phyloP scores from a whole-genome alignment of 2,329 filamentous ascomycete species.

The Fusarium succisae region DNA sequence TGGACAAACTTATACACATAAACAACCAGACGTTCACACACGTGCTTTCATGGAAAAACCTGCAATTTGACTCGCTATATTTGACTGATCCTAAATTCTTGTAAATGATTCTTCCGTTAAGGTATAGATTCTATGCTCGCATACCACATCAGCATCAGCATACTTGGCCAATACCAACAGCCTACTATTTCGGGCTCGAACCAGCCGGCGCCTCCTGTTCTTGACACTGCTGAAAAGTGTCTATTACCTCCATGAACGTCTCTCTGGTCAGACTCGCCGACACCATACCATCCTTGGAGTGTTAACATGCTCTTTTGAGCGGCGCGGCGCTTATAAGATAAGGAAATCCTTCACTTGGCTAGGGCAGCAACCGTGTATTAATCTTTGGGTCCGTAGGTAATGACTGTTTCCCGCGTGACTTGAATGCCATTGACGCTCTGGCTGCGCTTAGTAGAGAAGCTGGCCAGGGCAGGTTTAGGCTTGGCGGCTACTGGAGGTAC shows the following conservation, averaged over 20 bases:
- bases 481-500: constrained; percentile 6
- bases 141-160: background rate
- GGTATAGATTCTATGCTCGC: background rate
- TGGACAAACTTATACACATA: background rate
- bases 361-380: background rate
- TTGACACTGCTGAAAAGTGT: background rate
- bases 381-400: constrained; percentile 32
- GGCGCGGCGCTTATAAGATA: constrained; percentile 7
- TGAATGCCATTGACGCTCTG: constrained; percentile 35
- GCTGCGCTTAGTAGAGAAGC: constrained; percentile 29
- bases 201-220: background rate
- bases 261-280: background rate
- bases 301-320: constrained; percentile 14
- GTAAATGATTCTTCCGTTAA: background rate
- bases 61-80: background rate
- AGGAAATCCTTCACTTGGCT: background rate
- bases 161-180: background rate
- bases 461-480: constrained; percentile 32
- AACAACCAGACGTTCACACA: background rate
- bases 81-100: background rate
- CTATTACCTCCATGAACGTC: background rate
- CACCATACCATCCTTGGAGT: background rate
- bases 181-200: background rate
- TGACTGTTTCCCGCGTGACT: constrained; percentile 39
- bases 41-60: background rate